Percentiles rank a stretch among this genome's conserved stretches.
Evolutionary conservation across 495 filamentous ascomycete species (phyloP).

Genomic region (Massariosphaeria phaeospora): DNA sequence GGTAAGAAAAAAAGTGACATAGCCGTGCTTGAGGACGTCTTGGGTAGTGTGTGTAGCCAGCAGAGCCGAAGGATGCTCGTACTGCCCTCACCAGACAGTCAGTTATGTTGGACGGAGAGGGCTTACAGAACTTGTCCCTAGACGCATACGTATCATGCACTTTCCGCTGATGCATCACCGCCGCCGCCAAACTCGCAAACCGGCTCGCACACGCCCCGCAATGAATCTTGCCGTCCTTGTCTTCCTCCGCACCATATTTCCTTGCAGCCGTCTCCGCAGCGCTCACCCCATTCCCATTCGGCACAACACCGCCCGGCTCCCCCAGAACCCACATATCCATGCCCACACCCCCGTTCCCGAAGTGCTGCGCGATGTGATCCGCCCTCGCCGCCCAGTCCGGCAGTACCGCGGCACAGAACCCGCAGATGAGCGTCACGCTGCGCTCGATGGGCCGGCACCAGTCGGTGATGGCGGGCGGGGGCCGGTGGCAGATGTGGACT

Average conservation of each 20-base stretch:
- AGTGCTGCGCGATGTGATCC: slow-evolving; percentile 24
- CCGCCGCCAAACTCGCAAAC: no score
- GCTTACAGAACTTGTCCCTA: no score
- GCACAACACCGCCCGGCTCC: background rate
- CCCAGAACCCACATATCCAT: slow-evolving; percentile 10
- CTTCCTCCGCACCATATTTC: no score
- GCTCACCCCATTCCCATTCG: background rate
- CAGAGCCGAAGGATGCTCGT: no score
- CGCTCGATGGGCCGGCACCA: slow-evolving; percentile 23
- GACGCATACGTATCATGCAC: no score
- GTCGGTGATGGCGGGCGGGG: background rate
- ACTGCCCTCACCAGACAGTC: no score
- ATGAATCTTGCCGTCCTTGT: background rate
- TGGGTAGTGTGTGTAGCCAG: no score
- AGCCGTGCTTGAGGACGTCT: no score
- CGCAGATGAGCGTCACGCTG: slow-evolving; percentile 5
- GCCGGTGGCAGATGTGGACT: slow-evolving; percentile 12
- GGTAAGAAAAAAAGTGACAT: no score
- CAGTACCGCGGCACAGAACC: slow-evolving; percentile 5
- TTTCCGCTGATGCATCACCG: no score
- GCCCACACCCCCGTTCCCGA: slow-evolving; percentile 3
- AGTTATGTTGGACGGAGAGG: no score
- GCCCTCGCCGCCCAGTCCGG: slow-evolving; percentile 7
- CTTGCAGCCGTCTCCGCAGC: no score
- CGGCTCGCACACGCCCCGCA: background rate